Evolutionary conservation across 2,329 filamentous ascomycete genomes (phyloP), one percentile per base, ranked within the genome.

Genomic region (Ceratocystis cubensis): DNA sequence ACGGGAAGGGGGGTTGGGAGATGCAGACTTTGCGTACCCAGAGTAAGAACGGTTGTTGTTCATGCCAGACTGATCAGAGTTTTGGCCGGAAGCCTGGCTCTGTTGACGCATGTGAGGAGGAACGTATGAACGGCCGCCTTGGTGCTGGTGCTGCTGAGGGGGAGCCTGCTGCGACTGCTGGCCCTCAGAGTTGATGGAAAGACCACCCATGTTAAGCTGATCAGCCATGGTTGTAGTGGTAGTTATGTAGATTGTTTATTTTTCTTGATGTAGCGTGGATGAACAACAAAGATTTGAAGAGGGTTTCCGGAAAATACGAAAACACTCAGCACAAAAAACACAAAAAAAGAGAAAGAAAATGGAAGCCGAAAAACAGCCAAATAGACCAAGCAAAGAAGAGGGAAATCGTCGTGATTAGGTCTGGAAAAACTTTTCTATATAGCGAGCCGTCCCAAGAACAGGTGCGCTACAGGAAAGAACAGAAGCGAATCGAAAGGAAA

Each of bases 131-230:
- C 87, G 87, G 44, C 65, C 53, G 25, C 62, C 65, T 20, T 65
- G 64, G 45, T 59, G 61, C 37, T 63, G 44, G 61, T 50, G 25
- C n/a, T 50, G 61, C 25, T 65, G 64, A 59, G 64, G 30, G 41
- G 64, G 64, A 70, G 71, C 69, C 70, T 73, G 69, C 65, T 70
- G 71, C 61, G 73, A 71, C 65, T 75, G 73, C 61, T 72, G 70
- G 66, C 73, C 75, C 41, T 76, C 75, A 67, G 75, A 75, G 25
- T 64, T 80, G 78, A 70, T 75, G 72, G 72, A 76, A 73, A 93
- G 81, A 75, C 85, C 84, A 75, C 82, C 83, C 84, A 93, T 91
- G 81, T 91, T 90, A 73, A 94, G 83, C 81, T 92, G 87, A 74
- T 90, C 88, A 76, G 88, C 88, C 88, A 91, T 91, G 75, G 77